Evolutionary conservation across 805 yeast species (phyloP).

Genomic region (Nematodospora valgi): DNA sequence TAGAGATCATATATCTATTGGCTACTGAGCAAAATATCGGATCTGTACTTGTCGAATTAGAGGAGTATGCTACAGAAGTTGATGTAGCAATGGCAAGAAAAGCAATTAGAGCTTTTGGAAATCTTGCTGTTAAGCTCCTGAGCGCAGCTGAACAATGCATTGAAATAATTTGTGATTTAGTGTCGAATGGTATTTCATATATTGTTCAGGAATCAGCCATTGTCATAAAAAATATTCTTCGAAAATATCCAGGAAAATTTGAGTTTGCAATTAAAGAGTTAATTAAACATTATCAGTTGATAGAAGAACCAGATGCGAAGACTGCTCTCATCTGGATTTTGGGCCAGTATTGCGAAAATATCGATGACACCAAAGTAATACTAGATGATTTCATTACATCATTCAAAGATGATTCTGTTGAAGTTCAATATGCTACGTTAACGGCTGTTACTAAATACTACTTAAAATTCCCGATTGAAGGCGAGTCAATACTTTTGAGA

Average conservation of each 20-base stretch:
- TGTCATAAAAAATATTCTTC: slow-evolving; percentile 69
- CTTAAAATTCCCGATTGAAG: slow-evolving; percentile 49
- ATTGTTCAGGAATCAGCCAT: slow-evolving; percentile 78
- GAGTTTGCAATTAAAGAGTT: slow-evolving; percentile 28
- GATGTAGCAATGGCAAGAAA: slow-evolving; percentile 84
- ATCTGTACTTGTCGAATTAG: slow-evolving; percentile 67
- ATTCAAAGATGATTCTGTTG: slow-evolving; percentile 62
- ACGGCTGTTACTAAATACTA: slow-evolving; percentile 75
- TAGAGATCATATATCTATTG: slow-evolving; percentile 78
- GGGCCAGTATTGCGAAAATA: slow-evolving; percentile 61
- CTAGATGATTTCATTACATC: slow-evolving; percentile 41
- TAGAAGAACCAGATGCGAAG: slow-evolving; percentile 76
- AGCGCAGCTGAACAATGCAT: slow-evolving; percentile 63
- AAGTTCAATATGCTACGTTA: slow-evolving; percentile 69
- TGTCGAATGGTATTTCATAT: slow-evolving; percentile 64
- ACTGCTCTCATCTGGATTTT: slow-evolving; percentile 79
- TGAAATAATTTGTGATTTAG: slow-evolving; percentile 53
- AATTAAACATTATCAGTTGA: slow-evolving; percentile 33
- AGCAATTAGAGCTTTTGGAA: slow-evolving; percentile 86
- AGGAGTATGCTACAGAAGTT: slow-evolving; percentile 83
- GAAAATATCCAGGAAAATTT: slow-evolving; percentile 68
- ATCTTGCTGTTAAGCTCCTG: slow-evolving; percentile 74
- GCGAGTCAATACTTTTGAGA: slow-evolving; percentile 55
- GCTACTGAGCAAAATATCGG: slow-evolving; percentile 63
- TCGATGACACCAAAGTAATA: slow-evolving; percentile 39